A percentile compares a stretch with the other conserved stretches of the same genome.
phyloP scores from a whole-genome alignment of 1,139 yeast genomes.

The Maudiozyma humilis region DNA sequence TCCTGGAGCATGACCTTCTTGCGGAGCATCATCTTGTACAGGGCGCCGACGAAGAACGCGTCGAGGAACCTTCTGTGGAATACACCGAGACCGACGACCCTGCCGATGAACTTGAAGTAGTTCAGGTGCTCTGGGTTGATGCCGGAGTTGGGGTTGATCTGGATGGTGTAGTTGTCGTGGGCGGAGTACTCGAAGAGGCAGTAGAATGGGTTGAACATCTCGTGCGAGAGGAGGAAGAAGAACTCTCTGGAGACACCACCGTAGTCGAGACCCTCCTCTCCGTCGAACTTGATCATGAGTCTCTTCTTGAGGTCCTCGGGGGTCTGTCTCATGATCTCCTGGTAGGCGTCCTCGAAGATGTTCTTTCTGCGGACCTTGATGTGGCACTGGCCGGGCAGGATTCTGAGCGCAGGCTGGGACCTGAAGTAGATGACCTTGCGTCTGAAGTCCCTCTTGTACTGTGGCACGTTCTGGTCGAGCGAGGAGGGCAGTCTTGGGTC shows the following conservation, averaged over 20 bases:
- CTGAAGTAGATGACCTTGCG: conserved; percentile 95
- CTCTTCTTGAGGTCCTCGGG: conserved; percentile 97
- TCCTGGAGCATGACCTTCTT: conserved; percentile 92
- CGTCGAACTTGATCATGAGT: conserved; percentile 95
- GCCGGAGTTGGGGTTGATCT: conserved; percentile 96
- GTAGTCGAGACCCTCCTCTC: conserved; percentile 97
- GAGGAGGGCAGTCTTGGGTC: conserved; percentile 98
- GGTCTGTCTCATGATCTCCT: conserved; percentile 96
- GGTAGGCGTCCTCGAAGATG: conserved; percentile 94
- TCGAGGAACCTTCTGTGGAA: conserved; percentile 97
- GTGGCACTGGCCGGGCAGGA: conserved; percentile 97
- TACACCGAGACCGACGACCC: conserved; percentile 95
- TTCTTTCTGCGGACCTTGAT: conserved; percentile 95
- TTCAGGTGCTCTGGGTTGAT: conserved; percentile 96
- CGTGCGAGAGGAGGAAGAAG: conserved; percentile 91
- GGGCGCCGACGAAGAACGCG: conserved; percentile 96
- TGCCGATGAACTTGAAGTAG: conserved; percentile 95
- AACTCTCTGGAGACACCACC: conserved; percentile 99
- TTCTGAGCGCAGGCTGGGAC: conserved; percentile 95
- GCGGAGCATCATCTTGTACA: conserved; percentile 93
- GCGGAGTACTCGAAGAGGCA: conserved; percentile 95
- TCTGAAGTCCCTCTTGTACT: conserved; percentile 96
- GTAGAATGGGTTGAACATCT: conserved; percentile 97
- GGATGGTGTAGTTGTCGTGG: conserved; percentile 94
- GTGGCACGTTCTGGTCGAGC: conserved; percentile 96